Evolutionary conservation across 2,329 filamentous ascomycete species (phyloP), one percentile per base, ranked within the genome.

Genomic region (Ceratocystis harringtonii): DNA sequence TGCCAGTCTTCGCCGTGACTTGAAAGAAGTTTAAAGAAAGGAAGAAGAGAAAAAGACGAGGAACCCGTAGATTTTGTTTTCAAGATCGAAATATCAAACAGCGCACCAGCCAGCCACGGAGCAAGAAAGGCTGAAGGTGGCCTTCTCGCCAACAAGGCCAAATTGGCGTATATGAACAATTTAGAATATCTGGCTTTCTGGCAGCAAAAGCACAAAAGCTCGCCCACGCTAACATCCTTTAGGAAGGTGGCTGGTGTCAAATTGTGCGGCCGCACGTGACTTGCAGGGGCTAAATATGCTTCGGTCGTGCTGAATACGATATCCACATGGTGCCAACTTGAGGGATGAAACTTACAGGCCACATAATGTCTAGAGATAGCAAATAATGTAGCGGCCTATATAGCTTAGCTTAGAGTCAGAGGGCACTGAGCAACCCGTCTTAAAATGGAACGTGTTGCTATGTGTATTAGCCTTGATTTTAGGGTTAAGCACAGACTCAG

Each of bases 151-250:
- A 52, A 4, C 45, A 48, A 41, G 4, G 36, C 36, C 36, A 43
- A 45, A 44, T 48, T 58, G 52, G 55, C 17, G 32, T 50, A 41
- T 44, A 44, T 19, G 25, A 65, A 65, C 48, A 61, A 58, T 66
- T 19, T 43, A 19, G 61, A 50, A 45, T 66, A 66, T 66, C 65
- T 66, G 65, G 65, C 65, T 64, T 41, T 66, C 32, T 66, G 55
- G 61, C 45, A n/a, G 3, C 30, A 30, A 15, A 19, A 36, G 55
- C 5, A 5, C 28, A 36, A 58, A 32, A 10, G 12, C 19, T 32
- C 55, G 17, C 55, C 55, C 5, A 25, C 55, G 55, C 55, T 58
- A 36, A 19, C n/a, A 19, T 17, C 1, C 15, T 32, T 36, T 10
- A 8, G 55, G 55, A 5, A 36, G 55, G 15, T 36, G 5, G 5